These are phyloP conservation scores for Fusarium pseudonygamai DNA, from an alignment of 2,329 filamentous ascomycete genomes.

Conservation along the genomic window DNA sequence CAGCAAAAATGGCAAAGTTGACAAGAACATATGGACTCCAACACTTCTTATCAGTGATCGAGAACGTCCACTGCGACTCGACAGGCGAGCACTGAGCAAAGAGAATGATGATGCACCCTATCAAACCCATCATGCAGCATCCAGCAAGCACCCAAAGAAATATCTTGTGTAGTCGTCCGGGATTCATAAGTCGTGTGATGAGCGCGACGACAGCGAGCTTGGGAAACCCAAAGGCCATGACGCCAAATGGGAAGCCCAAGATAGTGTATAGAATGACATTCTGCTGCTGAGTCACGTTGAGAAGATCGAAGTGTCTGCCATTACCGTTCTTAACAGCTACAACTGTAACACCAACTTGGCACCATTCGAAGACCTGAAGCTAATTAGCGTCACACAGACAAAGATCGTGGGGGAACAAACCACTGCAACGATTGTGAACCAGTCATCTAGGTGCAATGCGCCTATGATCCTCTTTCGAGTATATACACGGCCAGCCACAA, in stretches of 20 bases:
- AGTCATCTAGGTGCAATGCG: slow-evolving; percentile 23
- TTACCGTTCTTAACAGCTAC: slow-evolving; percentile 50
- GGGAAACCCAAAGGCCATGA: slow-evolving; percentile 52
- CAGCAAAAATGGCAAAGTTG: slow-evolving; percentile 52
- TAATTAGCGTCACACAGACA: not conserved
- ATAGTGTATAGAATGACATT: slow-evolving; percentile 50
- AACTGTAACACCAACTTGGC: slow-evolving; percentile 48
- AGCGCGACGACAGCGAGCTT: slow-evolving; percentile 55
- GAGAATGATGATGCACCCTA: slow-evolving; percentile 51
- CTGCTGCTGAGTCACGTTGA: slow-evolving; percentile 44
- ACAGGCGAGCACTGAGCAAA: slow-evolving; percentile 55
- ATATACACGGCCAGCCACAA: slow-evolving; percentile 20
- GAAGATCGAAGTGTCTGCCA: slow-evolving; percentile 50
- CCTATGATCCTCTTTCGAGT: slow-evolving; percentile 28
- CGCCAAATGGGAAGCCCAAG: slow-evolving; percentile 49
- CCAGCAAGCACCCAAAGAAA: slow-evolving; percentile 51
- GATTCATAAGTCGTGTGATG: slow-evolving; percentile 51
- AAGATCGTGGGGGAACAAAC: not conserved
- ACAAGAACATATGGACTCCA: slow-evolving; percentile 50
- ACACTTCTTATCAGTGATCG: slow-evolving; percentile 47
- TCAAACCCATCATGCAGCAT: slow-evolving; percentile 44
- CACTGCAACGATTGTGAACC: slow-evolving; percentile 16
- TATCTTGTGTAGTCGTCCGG: slow-evolving; percentile 44
- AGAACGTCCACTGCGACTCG: slow-evolving; percentile 51
- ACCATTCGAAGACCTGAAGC: slow-evolving; percentile 45